These are phyloP conservation scores for Zancudomyces culisetae DNA, from an alignment of 371 early-diverging fungal genomes.

Conservation along the genomic window DNA sequence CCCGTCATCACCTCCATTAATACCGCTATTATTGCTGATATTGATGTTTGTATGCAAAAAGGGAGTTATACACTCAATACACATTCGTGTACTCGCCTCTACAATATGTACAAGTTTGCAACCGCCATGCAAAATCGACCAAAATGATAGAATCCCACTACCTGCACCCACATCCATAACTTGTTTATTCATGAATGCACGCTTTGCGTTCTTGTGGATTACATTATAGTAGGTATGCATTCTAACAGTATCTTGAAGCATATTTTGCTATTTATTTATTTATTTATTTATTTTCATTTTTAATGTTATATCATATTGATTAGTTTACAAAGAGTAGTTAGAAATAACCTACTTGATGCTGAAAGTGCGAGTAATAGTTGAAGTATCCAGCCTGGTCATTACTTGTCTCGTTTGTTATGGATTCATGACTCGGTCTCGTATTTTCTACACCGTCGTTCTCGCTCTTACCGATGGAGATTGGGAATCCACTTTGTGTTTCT, in stretches of 20 bases:
- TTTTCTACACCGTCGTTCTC: too few species aligned
- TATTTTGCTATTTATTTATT: slow-evolving; percentile 60
- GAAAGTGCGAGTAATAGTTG: slow-evolving; percentile 86
- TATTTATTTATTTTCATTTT: background rate
- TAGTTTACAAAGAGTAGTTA: background rate
- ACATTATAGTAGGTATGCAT: slow-evolving; percentile 89
- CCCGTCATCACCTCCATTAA: too few species aligned
- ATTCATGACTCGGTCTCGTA: too few species aligned
- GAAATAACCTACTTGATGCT: slow-evolving; percentile 61
- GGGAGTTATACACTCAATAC: too few species aligned
- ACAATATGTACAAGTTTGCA: slow-evolving; percentile 80
- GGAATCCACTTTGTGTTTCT: too few species aligned
- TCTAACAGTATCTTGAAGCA: slow-evolving; percentile 86
- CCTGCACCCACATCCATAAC: slow-evolving; percentile 96
- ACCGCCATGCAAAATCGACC: slow-evolving; percentile 84
- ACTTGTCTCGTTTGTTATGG: too few species aligned
- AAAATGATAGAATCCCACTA: slow-evolving; percentile 84
- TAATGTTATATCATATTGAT: too few species aligned
- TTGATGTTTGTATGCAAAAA: too few species aligned
- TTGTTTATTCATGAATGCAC: slow-evolving; percentile 50
- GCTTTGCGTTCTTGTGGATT: slow-evolving; percentile 53
- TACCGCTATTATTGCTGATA: too few species aligned
- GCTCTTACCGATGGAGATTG: too few species aligned
- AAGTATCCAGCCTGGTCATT: slow-evolving; percentile 73
- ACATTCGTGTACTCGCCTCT: too few species aligned